Evolutionary conservation across 805 yeast species (phyloP), one percentile per base, ranked within the genome.

Genomic region (Kregervanrija fluxuum): DNA sequence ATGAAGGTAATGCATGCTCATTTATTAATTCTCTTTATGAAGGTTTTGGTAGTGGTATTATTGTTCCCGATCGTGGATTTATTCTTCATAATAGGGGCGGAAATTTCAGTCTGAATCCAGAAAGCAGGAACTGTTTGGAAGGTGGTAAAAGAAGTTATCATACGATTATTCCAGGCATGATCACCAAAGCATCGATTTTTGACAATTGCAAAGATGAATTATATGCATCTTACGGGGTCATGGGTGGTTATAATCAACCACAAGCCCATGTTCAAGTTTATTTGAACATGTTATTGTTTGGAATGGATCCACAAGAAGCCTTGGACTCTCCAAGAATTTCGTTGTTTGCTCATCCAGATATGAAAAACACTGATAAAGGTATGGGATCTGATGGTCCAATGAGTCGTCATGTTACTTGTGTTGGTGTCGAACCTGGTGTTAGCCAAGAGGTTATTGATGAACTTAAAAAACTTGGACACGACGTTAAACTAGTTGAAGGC

Each of bases 201-300:
- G 15, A 14, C 11, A 45, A 33, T 5, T 41, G 33, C 1, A 49
- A 48, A 5, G 70, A 66, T 28, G 75, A 74, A 28, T 62, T 85
- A n/a, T 80, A 71, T 54, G 88, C 89, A 1, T 65, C 47, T 5
- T 50, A 48, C 42, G 93, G 91, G 41, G 85, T 82, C 48, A 85
- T 84, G 88, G 95, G 95, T 13, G 95, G 91, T 0, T 85, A 79
- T 65, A 84, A 81, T 68, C 95, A 86, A 60, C 95, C 95, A 3
- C 87, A 83, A 54, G 90, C 90, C 2, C 95, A 85, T 53, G 79
- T 85, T 6, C 91, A 84, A 59, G 90, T 83, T 33, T 80, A 76
- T 34, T 62, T 85, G 49, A 85, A 86, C 58, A 60, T 85, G 70
- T 54, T 73, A 2, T 56, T 79, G 11, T 85, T 81, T 59, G 80